These are phyloP conservation scores for Cenchrus fungigraminus DNA, from an alignment of 176 grass and related monocot species.

Conservation along the genomic window DNA sequence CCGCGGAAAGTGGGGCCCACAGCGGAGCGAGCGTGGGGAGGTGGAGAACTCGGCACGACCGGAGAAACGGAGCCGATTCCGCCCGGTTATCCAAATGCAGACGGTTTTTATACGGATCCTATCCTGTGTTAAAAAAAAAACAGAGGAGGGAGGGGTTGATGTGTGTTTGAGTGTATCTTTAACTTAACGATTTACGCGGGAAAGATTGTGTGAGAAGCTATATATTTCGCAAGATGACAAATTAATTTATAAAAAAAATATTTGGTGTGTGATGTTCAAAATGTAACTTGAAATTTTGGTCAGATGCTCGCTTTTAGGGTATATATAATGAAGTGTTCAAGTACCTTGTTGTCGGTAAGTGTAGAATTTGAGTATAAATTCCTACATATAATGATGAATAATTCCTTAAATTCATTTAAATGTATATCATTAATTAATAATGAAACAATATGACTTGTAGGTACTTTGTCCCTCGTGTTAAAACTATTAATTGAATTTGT, in stretches of 20 bases:
- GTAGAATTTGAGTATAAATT: neutral
- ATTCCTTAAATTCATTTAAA: fast-evolving
- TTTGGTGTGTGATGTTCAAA: too few species aligned
- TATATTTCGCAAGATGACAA: too few species aligned
- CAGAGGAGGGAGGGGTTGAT: neutral
- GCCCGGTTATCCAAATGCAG: neutral
- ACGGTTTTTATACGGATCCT: neutral
- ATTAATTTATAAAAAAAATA: too few species aligned
- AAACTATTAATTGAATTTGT: neutral
- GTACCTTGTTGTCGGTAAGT: neutral
- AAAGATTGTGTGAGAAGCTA: too few species aligned
- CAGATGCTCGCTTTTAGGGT: too few species aligned
- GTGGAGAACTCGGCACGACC: constrained; percentile 20
- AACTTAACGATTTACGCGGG: too few species aligned
- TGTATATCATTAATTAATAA: fast-evolving
- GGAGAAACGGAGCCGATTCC: neutral
- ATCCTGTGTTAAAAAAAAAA: too few species aligned
- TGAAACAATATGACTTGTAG: neutral
- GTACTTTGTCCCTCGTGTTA: too few species aligned
- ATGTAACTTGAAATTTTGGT: too few species aligned
- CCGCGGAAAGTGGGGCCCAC: constrained; percentile 42
- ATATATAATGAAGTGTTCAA: too few species aligned
- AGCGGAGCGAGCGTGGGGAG: neutral
- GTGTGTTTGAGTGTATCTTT: too few species aligned
- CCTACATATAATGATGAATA: neutral